Base-by-base conservation (phyloP, 768 basidiomycete genomes). In the Candolleomyces efflorescens region DNA sequence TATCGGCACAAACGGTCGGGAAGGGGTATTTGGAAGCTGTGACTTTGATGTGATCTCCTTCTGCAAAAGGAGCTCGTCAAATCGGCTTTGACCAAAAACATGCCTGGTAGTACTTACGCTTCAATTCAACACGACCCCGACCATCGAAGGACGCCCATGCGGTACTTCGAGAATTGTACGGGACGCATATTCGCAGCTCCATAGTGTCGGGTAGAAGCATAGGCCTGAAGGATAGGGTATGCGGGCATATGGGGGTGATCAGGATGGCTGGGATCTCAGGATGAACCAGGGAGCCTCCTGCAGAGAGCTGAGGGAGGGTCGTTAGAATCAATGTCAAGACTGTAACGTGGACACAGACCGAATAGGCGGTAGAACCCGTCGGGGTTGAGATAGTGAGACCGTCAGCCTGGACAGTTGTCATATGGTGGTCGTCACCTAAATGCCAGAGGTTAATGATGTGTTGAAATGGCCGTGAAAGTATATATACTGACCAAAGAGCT, bases 131-230 rank as follows among this genome's bases (percentile, higher is more conserved):
- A 36, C 97, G 83, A 0, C 97, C 97, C 46, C 97, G 86, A 20
- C 97, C 97, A 67, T 99, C 97, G 69, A 99, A 99, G 20, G 93
- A 95, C 9, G 92, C 97, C 97, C 97, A 99, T 7, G 97, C 97
- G 0, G 96, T 99, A 66, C 94, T 96, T 46, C 97, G 80, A 22
- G 94, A 97, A 71, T 98, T 98, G 77, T 93, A 98, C 9, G 97
- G 97, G n/a, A 99, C 97, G 65, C 96, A 98, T 36, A 99, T 92
- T 3, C 97, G 86, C 39, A 99, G 80, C 67, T 98, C 96, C 94
- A 98, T 98, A 67, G 90, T 95, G 68, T 99, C 97, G 6, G 97
- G 97, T 22, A 99, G 78, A 5, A 99, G 84, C 95, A 99, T 98
- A 3, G 97, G 97, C 45, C 97, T 84, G 82, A 99, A 99, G 24